Base-by-base conservation (phyloP, 2,329 filamentous ascomycete species). In the Hymenoscyphus fructigenus region DNA sequence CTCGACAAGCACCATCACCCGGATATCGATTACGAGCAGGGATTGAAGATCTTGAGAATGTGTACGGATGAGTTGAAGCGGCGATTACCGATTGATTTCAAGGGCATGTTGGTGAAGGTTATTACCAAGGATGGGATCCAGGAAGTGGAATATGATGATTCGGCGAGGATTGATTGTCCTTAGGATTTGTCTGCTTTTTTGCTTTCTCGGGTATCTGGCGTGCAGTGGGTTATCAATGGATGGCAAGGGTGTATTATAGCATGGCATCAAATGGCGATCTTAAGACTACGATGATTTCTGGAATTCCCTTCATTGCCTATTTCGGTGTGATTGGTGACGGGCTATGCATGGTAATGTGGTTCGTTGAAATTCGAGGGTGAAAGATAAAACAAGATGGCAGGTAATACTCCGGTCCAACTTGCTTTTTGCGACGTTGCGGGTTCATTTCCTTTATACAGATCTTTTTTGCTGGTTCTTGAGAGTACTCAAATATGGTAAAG, bases 1-100 rank as follows among this genome's bases (percentile, higher is more conserved):
- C 88, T 99, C 60, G 95, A 99, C 82, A 99, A 99, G 84, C 95
- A 99, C 79, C 95, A 99, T 78, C 91, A 97, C 76, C 94, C 95
- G 58, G 90, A 97, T 76, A 98, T 99, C 79, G 86, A 85, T 67
- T 88, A 95, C 62, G 93, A 91, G 68, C 87, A 96, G 78, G 95
- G 95, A 64, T 86, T 97, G 81, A 95, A 97, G 84, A 88, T 99
- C 68, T 83, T 99, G 75, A 89, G 87, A 74, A 91, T 97, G 89
- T 99, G 95, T 82, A 95, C 92, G 71, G 93, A 98, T 78, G 95
- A 99, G 84, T 82, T 99, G 77, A 97, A 97, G 87, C 88, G 95
- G 78, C 88, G 96, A 80, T 86, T 99, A 84, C 95, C 95, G 66
- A 93, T 99, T 76, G 95, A 99, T 79, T 99, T 98, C 86, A 99